Percentiles rank a stretch among this genome's conserved stretches.
Conservation (phyloP, 2,329 filamentous ascomycete genomes). For the Ceratocystis diversiconidia region DNA sequence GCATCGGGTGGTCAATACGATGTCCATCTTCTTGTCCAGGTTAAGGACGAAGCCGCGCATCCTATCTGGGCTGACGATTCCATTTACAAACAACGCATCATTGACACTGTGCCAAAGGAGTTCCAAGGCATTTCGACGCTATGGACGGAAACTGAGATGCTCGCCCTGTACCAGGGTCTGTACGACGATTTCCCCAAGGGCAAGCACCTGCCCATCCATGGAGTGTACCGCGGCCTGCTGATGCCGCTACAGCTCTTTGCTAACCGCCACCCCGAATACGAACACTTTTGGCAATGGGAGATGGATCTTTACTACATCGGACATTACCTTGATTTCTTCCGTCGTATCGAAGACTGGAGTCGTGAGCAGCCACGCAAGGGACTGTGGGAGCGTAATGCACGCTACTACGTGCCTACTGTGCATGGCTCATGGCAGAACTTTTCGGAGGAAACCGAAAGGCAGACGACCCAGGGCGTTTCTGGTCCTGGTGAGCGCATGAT, state of each 20-base stretch:
- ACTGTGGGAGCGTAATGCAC: constrained; percentile 64
- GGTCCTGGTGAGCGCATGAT: constrained; percentile 40
- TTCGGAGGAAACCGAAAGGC: constrained; percentile 26
- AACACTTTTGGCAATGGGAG: constrained; percentile 90
- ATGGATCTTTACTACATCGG: constrained; percentile 86
- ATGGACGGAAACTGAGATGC: constrained; percentile 92
- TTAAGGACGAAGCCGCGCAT: constrained; percentile 58
- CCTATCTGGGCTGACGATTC: constrained; percentile 67
- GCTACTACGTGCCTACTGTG: constrained; percentile 63
- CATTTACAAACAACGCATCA: constrained; percentile 51
- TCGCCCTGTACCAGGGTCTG: constrained; percentile 74
- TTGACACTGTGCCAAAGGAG: constrained; percentile 60
- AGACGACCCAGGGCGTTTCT: constrained; percentile 19
- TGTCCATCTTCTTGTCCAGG: constrained; percentile 71
- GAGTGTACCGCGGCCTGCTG: constrained; percentile 80
- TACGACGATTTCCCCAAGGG: constrained; percentile 57
- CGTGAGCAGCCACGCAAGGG: constrained; percentile 62
- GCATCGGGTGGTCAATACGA: constrained; percentile 78
- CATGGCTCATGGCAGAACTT: constrained; percentile 74
- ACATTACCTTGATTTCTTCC: constrained; percentile 65
- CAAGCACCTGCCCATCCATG: constrained; percentile 64
- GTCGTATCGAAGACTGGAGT: constrained; percentile 55
- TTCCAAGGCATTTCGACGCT: constrained; percentile 80
- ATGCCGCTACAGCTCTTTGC: constrained; percentile 95
- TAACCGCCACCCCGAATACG: constrained; percentile 74